Evolutionary conservation across 768 basidiomycete species (phyloP).

Genomic region (Lactarius pseudohatsudake): DNA sequence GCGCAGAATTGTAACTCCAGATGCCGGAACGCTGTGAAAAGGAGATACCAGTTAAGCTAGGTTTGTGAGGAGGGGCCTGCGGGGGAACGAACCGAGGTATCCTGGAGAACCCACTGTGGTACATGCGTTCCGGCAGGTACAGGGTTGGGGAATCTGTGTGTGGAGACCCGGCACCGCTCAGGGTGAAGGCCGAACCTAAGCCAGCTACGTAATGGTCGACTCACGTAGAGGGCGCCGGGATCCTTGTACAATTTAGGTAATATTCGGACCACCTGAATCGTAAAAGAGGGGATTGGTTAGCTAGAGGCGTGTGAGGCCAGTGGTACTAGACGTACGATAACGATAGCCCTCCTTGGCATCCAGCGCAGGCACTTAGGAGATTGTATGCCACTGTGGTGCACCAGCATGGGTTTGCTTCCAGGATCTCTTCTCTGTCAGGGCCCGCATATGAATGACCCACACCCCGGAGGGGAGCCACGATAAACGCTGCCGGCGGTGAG

Average conservation of each 20-base stretch:
- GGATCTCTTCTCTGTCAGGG: background rate
- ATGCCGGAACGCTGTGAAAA: background rate
- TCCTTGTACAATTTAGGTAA: background rate
- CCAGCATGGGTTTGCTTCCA: background rate
- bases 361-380: background rate
- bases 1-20: slow-evolving; percentile 2
- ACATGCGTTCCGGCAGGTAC: slow-evolving; percentile 18
- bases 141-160: slow-evolving; percentile 10
- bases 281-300: too few species aligned
- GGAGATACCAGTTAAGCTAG: background rate
- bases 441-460: background rate
- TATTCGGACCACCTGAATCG: background rate
- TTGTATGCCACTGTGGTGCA: background rate
- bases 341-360: background rate
- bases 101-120: slow-evolving; percentile 14
- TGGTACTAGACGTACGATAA: background rate
- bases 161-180: background rate
- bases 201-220: background rate
- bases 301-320: too few species aligned
- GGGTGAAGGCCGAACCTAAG: background rate
- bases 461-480: background rate
- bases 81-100: slow-evolving; percentile 8
- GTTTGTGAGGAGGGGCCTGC: background rate
- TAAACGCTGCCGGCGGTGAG: background rate
- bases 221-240: background rate